These are phyloP conservation scores for Collariella sp. DNA, from an alignment of 495 filamentous ascomycete species.

Conservation along the genomic window DNA sequence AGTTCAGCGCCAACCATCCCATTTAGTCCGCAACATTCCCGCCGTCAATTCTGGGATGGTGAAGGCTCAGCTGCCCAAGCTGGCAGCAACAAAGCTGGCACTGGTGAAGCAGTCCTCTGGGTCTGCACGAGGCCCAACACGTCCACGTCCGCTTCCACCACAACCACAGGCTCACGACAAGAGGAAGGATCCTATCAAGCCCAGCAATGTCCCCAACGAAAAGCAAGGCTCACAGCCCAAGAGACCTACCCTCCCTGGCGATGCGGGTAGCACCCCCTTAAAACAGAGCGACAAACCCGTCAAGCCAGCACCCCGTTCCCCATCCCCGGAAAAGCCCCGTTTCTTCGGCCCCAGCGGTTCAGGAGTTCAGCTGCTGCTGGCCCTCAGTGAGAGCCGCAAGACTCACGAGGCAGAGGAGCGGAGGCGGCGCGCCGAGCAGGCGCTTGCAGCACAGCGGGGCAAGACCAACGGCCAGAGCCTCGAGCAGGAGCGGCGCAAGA, in stretches of 20 bases:
- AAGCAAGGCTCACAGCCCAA: not conserved
- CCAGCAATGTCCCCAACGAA: not conserved
- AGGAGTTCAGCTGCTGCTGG: constrained; percentile 3
- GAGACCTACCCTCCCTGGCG: not conserved
- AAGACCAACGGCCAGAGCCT: constrained; percentile 2
- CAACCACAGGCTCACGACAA: too few relatives aligned
- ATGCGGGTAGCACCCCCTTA: not conserved
- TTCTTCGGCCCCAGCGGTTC: constrained; percentile 13
- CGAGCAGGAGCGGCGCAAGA: not conserved
- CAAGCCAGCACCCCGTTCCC: not conserved
- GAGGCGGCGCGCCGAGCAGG: not conserved
- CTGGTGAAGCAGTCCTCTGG: too few relatives aligned
- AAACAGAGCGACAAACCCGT: not conserved
- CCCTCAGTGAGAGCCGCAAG: constrained; percentile 3
- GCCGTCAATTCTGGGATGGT: too few relatives aligned
- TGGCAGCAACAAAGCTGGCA: too few relatives aligned
- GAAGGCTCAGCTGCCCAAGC: too few relatives aligned
- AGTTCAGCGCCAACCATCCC: not conserved
- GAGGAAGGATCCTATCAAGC: too few relatives aligned
- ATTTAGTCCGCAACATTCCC: not conserved
- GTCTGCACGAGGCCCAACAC: too few relatives aligned
- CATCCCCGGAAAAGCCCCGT: constrained; percentile 1
- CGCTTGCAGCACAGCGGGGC: not conserved
- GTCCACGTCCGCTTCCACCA: too few relatives aligned
- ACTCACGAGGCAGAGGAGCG: constrained; percentile 9